A percentile compares a stretch with the other conserved stretches of the same genome.
phyloP scores from a whole-genome alignment of 2,329 filamentous ascomycete species.

The Fusarium musae region DNA sequence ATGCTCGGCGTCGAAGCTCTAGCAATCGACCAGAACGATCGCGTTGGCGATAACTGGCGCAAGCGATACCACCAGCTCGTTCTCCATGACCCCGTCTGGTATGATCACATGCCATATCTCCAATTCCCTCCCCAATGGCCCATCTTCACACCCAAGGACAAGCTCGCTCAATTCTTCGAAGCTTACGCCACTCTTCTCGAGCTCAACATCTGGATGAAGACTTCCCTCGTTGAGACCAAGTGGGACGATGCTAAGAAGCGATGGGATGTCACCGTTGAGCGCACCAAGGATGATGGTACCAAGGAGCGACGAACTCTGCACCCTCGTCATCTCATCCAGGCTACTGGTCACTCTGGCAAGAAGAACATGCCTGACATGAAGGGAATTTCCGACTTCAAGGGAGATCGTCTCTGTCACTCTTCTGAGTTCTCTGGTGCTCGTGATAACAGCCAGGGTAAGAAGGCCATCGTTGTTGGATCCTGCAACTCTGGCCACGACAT shows the following conservation, averaged over 20 bases:
- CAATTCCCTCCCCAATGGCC: constrained; percentile 74
- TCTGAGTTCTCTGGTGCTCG: constrained; percentile 67
- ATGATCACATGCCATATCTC: constrained; percentile 71
- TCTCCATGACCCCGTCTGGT: constrained; percentile 74
- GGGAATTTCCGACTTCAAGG: constrained; percentile 67
- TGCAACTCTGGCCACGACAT: constrained; percentile 78
- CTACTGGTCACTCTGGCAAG: constrained; percentile 75
- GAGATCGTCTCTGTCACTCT: constrained; percentile 70
- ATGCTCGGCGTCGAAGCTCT: constrained; percentile 66
- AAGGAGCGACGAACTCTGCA: constrained; percentile 64
- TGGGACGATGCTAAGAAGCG: constrained; percentile 61
- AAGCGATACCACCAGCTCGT: constrained; percentile 72
- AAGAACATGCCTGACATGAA: constrained; percentile 69
- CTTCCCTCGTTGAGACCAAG: constrained; percentile 57
- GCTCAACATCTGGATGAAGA: constrained; percentile 72
- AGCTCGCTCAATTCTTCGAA: constrained; percentile 75
- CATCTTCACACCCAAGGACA: constrained; percentile 77
- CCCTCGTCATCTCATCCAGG: constrained; percentile 72
- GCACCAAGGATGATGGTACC: constrained; percentile 60
- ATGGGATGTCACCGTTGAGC: constrained; percentile 68
- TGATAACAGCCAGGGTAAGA: constrained; percentile 61
- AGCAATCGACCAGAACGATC: constrained; percentile 67
- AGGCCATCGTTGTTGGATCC: constrained; percentile 72
- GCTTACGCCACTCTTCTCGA: constrained; percentile 73
- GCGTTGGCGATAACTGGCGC: constrained; percentile 73